Percentiles rank a stretch among this genome's conserved stretches.
These are phyloP conservation scores for Hygrophorus pudorinus DNA, from an alignment of 768 basidiomycete species.

Conservation along the genomic window DNA sequence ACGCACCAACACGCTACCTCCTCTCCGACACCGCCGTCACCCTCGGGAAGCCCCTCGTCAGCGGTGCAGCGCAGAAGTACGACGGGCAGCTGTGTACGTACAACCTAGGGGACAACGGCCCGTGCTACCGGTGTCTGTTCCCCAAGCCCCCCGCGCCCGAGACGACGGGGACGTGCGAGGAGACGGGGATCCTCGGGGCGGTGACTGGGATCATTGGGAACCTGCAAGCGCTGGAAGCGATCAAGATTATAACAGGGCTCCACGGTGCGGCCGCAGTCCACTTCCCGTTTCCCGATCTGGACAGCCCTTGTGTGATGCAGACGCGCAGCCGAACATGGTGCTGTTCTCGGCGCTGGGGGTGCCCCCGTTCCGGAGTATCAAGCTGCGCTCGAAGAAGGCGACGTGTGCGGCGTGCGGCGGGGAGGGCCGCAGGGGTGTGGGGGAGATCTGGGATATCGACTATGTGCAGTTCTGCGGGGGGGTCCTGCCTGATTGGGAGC, in stretches of 20 bases:
- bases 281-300: neutral
- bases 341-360: constrained; percentile 62
- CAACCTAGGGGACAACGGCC: constrained; percentile 63
- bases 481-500: constrained; percentile 53
- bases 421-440: constrained; percentile 30
- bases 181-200: constrained; percentile 78
- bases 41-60: constrained; percentile 75
- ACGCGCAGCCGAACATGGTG: constrained; percentile 53
- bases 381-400: constrained; percentile 60
- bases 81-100: constrained; percentile 78
- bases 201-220: constrained; percentile 88
- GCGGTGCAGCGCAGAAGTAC: constrained; percentile 83
- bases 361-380: constrained; percentile 77
- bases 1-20: constrained; percentile 84
- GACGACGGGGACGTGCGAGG: constrained; percentile 70
- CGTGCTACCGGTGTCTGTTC: constrained; percentile 93
- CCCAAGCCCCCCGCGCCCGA: constrained; percentile 65
- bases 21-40: constrained; percentile 78
- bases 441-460: constrained; percentile 47
- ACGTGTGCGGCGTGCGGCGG: constrained; percentile 71
- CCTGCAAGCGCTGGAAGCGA: constrained; percentile 81
- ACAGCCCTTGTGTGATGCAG: constrained; percentile 20
- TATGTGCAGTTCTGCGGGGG: constrained; percentile 88
- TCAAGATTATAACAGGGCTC: constrained; percentile 65
- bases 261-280: constrained; percentile 41